A percentile compares a stretch with the other conserved stretches of the same genome.
Evolutionary conservation across 768 basidiomycete species (phyloP).

Genomic region (Cystobasidiopsis lactophilus): DNA sequence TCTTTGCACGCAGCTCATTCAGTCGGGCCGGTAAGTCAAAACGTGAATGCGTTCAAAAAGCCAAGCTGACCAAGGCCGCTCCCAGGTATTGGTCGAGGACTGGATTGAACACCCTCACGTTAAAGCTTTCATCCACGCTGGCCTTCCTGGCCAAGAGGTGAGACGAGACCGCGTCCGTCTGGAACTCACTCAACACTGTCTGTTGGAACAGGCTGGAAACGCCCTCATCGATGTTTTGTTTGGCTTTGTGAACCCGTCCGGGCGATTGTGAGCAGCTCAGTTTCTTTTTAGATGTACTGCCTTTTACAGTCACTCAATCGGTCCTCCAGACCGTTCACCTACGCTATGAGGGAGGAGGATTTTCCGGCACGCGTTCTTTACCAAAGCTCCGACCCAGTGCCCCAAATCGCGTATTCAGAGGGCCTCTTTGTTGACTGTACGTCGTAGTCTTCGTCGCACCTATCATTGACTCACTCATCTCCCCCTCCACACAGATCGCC

Average conservation of each 20-base stretch:
- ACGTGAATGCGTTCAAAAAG: no score
- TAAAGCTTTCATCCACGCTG: slow-evolving; percentile 4
- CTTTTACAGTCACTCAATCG: no score
- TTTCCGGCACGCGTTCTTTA: slow-evolving; percentile 16
- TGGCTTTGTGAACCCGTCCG: slow-evolving; percentile 39
- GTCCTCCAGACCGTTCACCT: slow-evolving; percentile 26
- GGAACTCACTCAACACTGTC: no score
- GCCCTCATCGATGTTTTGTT: slow-evolving; percentile 30
- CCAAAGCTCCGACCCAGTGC: slow-evolving; percentile 10
- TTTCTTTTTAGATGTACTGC: no score
- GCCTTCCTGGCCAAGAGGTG: slow-evolving; percentile 11
- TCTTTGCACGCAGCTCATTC: no score
- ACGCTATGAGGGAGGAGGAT: slow-evolving; percentile 16
- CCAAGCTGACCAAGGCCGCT: not conserved
- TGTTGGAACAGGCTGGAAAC: slow-evolving; percentile 19
- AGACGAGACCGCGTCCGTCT: no score
- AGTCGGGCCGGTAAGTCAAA: no score
- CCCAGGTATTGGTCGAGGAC: not conserved
- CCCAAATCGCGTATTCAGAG: slow-evolving; percentile 22
- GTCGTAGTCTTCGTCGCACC: slow-evolving; percentile 9
- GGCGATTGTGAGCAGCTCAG: no score
- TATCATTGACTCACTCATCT: not conserved
- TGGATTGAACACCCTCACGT: slow-evolving; percentile 22
- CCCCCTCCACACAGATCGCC: slow-evolving; percentile 17
- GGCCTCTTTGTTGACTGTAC: slow-evolving; percentile 14